phyloP scores from a whole-genome alignment of 331 rosid genomes.

The Rosa hybrid region DNA sequence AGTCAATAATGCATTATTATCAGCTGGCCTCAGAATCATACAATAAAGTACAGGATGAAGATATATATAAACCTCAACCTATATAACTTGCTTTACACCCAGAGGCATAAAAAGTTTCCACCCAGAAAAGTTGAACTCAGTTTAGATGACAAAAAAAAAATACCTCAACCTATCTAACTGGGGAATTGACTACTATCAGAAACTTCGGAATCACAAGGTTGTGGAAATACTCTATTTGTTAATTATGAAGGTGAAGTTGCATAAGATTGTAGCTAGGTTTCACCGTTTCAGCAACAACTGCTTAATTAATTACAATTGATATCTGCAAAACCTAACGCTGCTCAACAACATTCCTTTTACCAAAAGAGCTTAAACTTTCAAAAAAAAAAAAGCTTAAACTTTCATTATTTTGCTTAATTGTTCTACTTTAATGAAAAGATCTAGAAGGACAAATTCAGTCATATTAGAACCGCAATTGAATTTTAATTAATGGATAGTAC shows the following conservation, averaged over 20 bases:
- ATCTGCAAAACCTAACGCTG: neutral
- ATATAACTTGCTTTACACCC: neutral
- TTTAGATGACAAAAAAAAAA: neutral
- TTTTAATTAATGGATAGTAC: neutral
- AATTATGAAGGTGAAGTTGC: neutral
- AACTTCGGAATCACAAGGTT: neutral
- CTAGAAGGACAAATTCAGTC: neutral
- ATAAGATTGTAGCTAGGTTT: neutral
- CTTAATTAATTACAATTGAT: neutral
- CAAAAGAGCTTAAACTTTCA: neutral
- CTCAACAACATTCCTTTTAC: neutral
- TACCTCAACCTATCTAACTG: neutral
- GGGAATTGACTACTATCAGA: neutral
- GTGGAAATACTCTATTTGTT: neutral
- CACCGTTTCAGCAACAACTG: neutral
- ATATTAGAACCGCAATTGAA: neutral
- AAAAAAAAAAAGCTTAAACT: neutral
- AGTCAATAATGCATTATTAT: neutral
- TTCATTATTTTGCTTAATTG: neutral
- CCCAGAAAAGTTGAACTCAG: neutral
- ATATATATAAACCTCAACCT: neutral
- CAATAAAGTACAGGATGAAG: neutral
- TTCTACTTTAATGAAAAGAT: neutral
- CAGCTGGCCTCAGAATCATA: neutral
- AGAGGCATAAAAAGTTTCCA: neutral